Conservation (phyloP, 805 yeast species). For the Isabelozyma pseudorhagii region DNA sequence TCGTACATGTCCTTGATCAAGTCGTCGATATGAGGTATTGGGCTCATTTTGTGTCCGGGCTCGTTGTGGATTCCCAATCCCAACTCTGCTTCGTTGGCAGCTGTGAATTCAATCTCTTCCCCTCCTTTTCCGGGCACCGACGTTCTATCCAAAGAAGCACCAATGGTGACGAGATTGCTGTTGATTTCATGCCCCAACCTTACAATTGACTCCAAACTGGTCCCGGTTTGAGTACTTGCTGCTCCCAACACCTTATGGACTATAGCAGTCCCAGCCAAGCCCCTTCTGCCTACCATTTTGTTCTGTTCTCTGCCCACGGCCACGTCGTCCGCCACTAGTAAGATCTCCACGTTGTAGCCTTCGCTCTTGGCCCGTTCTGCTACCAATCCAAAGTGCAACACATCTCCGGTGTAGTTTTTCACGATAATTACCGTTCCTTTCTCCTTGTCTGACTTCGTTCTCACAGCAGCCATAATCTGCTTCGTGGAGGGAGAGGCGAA, state of each 20-base stretch:
- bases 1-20: constrained; percentile 57
- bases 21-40: constrained; percentile 68
- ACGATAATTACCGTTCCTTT: constrained; percentile 77
- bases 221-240: constrained; percentile 25
- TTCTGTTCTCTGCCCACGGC: constrained; percentile 91
- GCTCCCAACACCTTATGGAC: constrained; percentile 88
- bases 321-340: constrained; percentile 86
- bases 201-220: constrained; percentile 51
- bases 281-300: constrained; percentile 91
- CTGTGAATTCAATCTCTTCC: constrained; percentile 45
- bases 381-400: constrained; percentile 87
- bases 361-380: constrained; percentile 81
- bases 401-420: constrained; percentile 93
- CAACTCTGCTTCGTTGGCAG: constrained; percentile 69
- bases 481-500: constrained; percentile 95
- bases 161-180: constrained; percentile 74
- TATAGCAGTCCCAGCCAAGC: constrained; percentile 85
- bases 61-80: constrained; percentile 98
- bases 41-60: constrained; percentile 66
- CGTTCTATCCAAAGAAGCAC: constrained; percentile 86
- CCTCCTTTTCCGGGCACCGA: constrained; percentile 72
- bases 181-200: constrained; percentile 59
- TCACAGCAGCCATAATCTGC: constrained; percentile 72
- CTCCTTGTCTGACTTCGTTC: constrained; percentile 46
- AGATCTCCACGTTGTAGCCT: constrained; percentile 69